A percentile compares a stretch with the other conserved stretches of the same genome.
These are phyloP conservation scores for Grigorovia transvaalensis DNA, from an alignment of 805 yeast species.

Conservation along the genomic window DNA sequence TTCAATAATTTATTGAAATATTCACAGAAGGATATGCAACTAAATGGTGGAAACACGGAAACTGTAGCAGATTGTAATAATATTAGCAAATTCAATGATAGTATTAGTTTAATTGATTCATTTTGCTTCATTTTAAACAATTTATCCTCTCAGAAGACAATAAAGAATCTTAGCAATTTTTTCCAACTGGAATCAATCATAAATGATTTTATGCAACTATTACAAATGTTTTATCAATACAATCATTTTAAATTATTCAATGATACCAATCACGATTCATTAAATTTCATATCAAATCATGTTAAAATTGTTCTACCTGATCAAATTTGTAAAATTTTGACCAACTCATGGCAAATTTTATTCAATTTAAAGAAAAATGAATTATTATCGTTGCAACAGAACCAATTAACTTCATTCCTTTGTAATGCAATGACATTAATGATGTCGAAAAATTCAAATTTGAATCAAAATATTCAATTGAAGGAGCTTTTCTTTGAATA, in stretches of 20 bases:
- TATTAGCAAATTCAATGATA: slow-evolving; percentile 28
- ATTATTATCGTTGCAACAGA: slow-evolving; percentile 10
- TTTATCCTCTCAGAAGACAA: slow-evolving; percentile 6
- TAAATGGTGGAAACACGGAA: slow-evolving; percentile 15
- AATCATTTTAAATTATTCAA: slow-evolving; percentile 3
- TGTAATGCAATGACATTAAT: slow-evolving; percentile 20
- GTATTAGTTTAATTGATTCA: slow-evolving; percentile 26
- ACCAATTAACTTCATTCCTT: slow-evolving; percentile 12
- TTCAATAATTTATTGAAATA: slow-evolving; percentile 36
- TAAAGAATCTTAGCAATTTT: slow-evolving; percentile 5
- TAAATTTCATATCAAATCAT: slow-evolving; percentile 15
- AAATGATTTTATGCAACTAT: slow-evolving; percentile 5
- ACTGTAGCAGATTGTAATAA: background rate
- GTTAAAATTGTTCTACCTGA: slow-evolving; percentile 14
- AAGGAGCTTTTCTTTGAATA: slow-evolving; percentile 31
- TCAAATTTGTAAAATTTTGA: slow-evolving; percentile 9
- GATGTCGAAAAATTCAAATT: slow-evolving; percentile 1
- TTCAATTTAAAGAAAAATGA: slow-evolving; percentile 11
- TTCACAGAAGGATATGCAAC: slow-evolving; percentile 28
- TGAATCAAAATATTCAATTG: slow-evolving; percentile 1
- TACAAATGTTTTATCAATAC: slow-evolving; percentile 13
- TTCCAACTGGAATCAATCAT: slow-evolving; percentile 9
- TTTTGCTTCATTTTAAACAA: slow-evolving; percentile 17
- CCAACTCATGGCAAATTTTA: slow-evolving; percentile 19
- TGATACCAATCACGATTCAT: slow-evolving; percentile 9